Base-by-base conservation (phyloP, 345 rosid genomes). In the Aethionema arabicum region DNA sequence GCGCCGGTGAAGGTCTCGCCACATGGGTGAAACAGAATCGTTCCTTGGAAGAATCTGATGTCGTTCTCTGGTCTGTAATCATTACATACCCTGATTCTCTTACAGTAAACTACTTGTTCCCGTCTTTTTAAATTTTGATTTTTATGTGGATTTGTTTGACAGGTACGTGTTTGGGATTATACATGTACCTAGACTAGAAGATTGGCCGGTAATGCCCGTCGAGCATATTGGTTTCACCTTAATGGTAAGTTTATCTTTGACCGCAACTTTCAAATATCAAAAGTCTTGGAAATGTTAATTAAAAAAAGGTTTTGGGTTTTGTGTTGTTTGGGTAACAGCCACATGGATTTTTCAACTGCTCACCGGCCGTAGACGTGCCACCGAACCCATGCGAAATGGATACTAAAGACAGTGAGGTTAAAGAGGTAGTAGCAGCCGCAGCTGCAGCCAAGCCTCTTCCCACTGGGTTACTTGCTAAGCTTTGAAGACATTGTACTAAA, bases 131-230 rank as follows among this genome's bases (percentile, higher is more conserved):
- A 30, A n/a, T n/a, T n/a, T n/a, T 56, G 41, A 42, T 33, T 33
- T 48, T 6, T 7, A 31, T 35, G 35, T 58, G 55, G 47, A 57
- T 8, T 15, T 27, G 41, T 14, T 42, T 62, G 27, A 51, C 74
- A 90, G 97, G 97, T 90, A 90, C 44, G 86, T 90, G 16, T 90
- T 90, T 81, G 97, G 97, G 60, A 72, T 87, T 66, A 90, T 83
- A 11, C 96, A 85, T 65, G 87, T 90, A 29, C 96, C 97, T 43
- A 79, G 97, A 61, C 74, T 90, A 74, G 96, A 90, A 81, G 96
- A 90, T 70, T 90, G 95, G 97, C 95, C 96, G 0, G 93, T 85
- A 59, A 87, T 87, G 97, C 96, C 95, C 0, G 93, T 81, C 31
- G 97, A 90, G 64, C 89, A 63, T 65, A 77, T 87, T 39, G 97